These are phyloP conservation scores for Aspergillus awamori DNA, from an alignment of 2,329 filamentous ascomycete genomes.

Conservation along the genomic window DNA sequence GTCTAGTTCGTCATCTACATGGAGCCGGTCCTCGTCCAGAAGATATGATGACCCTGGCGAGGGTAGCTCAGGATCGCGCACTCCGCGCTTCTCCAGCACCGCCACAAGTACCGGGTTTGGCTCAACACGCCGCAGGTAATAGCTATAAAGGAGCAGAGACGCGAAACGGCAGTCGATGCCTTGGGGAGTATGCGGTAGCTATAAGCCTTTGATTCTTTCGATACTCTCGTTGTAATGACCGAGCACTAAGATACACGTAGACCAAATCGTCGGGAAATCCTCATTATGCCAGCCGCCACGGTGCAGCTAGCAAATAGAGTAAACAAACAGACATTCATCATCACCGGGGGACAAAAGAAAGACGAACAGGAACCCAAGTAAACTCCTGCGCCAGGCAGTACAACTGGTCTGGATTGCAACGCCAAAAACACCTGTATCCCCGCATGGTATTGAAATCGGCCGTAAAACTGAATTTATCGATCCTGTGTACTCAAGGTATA, in stretches of 20 bases:
- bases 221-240: not conserved
- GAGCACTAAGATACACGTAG: not conserved
- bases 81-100: slow-evolving; percentile 37
- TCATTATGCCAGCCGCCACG: not conserved
- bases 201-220: not conserved
- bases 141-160: not conserved
- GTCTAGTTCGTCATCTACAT: slow-evolving; percentile 19
- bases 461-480: slow-evolving; percentile 4
- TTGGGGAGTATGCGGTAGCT: too few species aligned
- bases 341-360: not conserved
- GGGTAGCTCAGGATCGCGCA: slow-evolving; percentile 36
- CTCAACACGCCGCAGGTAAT: slow-evolving; percentile 46
- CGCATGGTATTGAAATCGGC: slow-evolving; percentile 6
- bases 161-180: not conserved
- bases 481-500: slow-evolving; percentile 25
- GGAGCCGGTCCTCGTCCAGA: slow-evolving; percentile 20
- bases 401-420: slow-evolving; percentile 7
- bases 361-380: slow-evolving; percentile 1
- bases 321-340: slow-evolving; percentile 4
- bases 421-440: slow-evolving; percentile 11
- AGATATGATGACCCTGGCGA: slow-evolving; percentile 33
- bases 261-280: not conserved
- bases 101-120: slow-evolving; percentile 49
- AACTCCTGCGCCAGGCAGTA: slow-evolving; percentile 6
- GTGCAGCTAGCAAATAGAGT: not conserved